Evolutionary conservation across 331 rosid genomes (phyloP), one percentile per base, ranked within the genome.

Genomic region (Rhamnella rubrinervis): DNA sequence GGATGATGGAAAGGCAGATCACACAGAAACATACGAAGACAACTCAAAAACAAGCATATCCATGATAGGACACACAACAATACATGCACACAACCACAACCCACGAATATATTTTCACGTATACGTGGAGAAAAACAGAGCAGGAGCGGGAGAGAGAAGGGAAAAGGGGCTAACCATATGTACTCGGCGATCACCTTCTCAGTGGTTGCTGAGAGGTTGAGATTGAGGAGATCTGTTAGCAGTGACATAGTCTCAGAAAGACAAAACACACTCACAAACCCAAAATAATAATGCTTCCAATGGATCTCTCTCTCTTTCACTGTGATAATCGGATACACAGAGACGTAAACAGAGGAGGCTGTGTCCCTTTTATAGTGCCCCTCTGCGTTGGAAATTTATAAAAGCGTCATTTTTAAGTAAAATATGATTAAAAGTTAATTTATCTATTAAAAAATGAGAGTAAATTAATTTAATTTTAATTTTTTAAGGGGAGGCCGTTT

Each of bases 111-210:
- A 55, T 38, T 31, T 11, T 7, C 37, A 18, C 21, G 28, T 58
- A 23, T 46, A 59, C 2, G 58, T 31, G 10, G 44, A 46, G 41
- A 5, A 0, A 17, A 20, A 67, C 16, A 57, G 25, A 59, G 28
- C 13, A 23, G 23, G 41, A 21, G 23, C 8, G n/a, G 25, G 35
- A 18, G 53, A 1, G 31, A 19, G 23, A 19, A 21, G 44, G 17
- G 21, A 39, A 56, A 38, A 0, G 60, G 26, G 35, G 46, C 86
- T 38, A 21, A 93, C 98, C 98, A 91, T 85, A 93, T 85, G 81
- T 93, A 93, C 82, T 93, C 98, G 0, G 98, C 95, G 68, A 91
- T 93, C 39, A 93, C 61, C 79, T 91, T 93, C 72, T 88, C 82
- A 0, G 96, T 84, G 66, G 72, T 10, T 11, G 77, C 96, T 0